Evolutionary conservation across 2,329 filamentous ascomycete species (phyloP).

Genomic region (Elsinoe fawcettii): DNA sequence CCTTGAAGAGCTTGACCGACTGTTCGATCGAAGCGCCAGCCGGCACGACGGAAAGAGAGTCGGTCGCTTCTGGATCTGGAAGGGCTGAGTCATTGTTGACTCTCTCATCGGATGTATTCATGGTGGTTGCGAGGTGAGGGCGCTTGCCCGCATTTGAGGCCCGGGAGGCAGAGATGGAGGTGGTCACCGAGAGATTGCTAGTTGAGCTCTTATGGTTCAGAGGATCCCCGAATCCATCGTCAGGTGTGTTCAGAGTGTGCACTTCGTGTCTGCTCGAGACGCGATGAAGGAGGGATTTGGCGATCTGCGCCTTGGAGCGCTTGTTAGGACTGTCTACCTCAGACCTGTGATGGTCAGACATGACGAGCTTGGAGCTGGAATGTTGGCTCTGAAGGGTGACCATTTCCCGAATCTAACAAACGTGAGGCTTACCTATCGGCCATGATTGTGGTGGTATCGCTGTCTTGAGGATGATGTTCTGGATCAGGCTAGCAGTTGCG

Average conservation of each 20-base stretch:
- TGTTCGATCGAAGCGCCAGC: conserved; percentile 62
- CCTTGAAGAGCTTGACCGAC: conserved; percentile 85
- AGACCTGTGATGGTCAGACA: conserved; percentile 9
- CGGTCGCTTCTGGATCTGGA: conserved; percentile 19
- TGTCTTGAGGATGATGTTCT: not conserved
- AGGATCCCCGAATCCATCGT: conserved; percentile 5
- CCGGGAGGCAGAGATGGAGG: conserved; percentile 6
- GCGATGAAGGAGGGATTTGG: conserved; percentile 47
- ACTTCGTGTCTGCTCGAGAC: conserved; percentile 43
- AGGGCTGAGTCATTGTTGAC: conserved; percentile 15
- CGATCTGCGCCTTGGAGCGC: conserved; percentile 44
- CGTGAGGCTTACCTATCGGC: conserved; percentile 13
- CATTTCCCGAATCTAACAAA: conserved; percentile 20
- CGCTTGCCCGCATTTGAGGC: conserved; percentile 18
- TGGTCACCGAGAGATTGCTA: conserved; percentile 10
- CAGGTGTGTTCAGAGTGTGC: conserved; percentile 20
- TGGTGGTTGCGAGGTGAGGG: conserved; percentile 31
- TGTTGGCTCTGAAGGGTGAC: not conserved
- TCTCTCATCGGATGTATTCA: conserved; percentile 24
- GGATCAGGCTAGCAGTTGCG: conserved; percentile 8
- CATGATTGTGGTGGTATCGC: conserved; percentile 1
- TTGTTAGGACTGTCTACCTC: conserved; percentile 29
- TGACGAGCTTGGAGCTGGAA: not conserved
- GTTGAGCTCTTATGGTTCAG: not conserved
- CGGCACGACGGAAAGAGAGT: conserved; percentile 21